Conservation (phyloP, 495 filamentous ascomycete species). For the Aspergillus panamensis region DNA sequence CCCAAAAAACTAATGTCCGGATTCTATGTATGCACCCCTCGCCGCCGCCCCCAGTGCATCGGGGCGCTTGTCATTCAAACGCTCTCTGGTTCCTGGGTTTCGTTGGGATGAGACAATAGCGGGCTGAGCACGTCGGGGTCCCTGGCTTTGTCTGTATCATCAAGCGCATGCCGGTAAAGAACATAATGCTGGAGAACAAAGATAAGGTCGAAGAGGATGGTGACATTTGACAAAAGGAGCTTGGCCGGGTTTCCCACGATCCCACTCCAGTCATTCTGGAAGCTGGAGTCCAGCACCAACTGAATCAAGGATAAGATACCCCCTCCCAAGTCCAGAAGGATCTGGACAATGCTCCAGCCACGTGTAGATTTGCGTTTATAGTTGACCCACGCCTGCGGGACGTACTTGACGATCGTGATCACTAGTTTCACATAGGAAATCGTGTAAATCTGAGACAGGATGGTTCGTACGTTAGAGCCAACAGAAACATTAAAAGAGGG, state of each 20-base stretch:
- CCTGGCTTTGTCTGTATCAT: conserved; percentile 9
- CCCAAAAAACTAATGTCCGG: not conserved
- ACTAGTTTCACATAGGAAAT: conserved; percentile 85
- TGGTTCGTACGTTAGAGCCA: conserved; percentile 13
- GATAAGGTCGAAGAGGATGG: conserved; percentile 78
- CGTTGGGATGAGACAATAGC: conserved; percentile 24
- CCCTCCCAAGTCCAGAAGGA: conserved; percentile 79
- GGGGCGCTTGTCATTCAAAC: not conserved
- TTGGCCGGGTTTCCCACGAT: conserved; percentile 91
- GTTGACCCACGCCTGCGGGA: conserved; percentile 81
- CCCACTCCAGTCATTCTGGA: conserved; percentile 85
- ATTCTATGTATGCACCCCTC: not conserved
- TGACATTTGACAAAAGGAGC: conserved; percentile 76
- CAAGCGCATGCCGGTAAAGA: conserved; percentile 53
- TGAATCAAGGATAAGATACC: conserved; percentile 81
- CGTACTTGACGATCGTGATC: conserved; percentile 85
- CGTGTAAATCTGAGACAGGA: conserved; percentile 60
- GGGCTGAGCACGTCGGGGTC: conserved; percentile 26
- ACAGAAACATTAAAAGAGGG: conserved; percentile 12
- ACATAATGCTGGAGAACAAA: conserved; percentile 88
- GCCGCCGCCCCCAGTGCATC: not conserved
- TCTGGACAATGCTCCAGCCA: conserved; percentile 84
- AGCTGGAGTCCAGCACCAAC: conserved; percentile 75
- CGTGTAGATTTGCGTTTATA: conserved; percentile 75
- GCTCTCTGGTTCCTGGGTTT: conserved; percentile 9